phyloP scores from a whole-genome alignment of 257 asterid genomes.

The Nicotiana benthamiana region DNA sequence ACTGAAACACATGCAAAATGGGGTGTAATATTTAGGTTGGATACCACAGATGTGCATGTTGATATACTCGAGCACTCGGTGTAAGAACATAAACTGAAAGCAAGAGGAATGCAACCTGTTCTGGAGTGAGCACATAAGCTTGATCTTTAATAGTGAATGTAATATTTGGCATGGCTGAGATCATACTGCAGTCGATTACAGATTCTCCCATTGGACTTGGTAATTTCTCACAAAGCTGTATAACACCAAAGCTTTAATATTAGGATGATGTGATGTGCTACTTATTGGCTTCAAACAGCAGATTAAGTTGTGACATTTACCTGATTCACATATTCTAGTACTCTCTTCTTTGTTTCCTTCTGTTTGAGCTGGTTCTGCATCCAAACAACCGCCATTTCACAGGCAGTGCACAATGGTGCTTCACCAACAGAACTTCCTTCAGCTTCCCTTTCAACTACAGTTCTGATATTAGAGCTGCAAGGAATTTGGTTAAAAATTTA shows the following conservation, averaged over 20 bases:
- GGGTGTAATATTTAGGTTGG: background rate
- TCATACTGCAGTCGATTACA: conserved; percentile 49
- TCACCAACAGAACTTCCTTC: conserved; percentile 37
- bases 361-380: conserved; percentile 70
- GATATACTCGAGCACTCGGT: background rate
- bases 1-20: background rate
- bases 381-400: conserved; percentile 97
- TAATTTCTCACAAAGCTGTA: conserved; percentile 73
- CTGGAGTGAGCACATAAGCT: conserved; percentile 60
- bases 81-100: background rate
- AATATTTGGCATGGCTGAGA: conserved; percentile 54
- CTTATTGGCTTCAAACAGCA: conserved; percentile 1
- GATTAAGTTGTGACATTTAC: conserved; percentile 22
- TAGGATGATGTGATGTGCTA: background rate
- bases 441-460: conserved; percentile 50
- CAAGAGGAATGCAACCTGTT: conserved; percentile 45
- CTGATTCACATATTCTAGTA: conserved; percentile 67
- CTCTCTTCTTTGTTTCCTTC: conserved; percentile 56
- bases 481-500: conserved; percentile 11
- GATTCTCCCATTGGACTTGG: conserved; percentile 92
- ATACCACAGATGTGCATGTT: background rate
- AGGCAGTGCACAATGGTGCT: conserved; percentile 56
- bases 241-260: conserved; percentile 8
- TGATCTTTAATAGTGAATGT: conserved; percentile 61
- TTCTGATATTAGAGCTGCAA: conserved; percentile 71